Evolutionary conservation across 108 stramenopile genomes (phyloP).

Genomic region (Aurantiochytrium sp.): DNA sequence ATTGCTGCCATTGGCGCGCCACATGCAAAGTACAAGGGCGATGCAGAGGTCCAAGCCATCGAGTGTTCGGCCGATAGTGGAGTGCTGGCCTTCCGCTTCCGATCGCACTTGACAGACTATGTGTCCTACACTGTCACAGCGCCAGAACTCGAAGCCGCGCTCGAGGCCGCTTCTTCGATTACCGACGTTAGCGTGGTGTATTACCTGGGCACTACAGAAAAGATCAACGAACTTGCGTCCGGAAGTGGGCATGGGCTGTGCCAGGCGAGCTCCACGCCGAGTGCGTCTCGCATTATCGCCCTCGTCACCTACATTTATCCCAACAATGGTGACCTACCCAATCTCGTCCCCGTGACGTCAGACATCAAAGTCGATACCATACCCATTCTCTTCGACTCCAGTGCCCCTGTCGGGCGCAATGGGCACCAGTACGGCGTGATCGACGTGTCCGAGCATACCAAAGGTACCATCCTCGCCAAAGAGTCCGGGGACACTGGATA

Average conservation of each 20-base stretch:
- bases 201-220: neutral
- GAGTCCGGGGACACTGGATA: neutral
- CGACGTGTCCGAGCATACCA: neutral
- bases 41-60: neutral
- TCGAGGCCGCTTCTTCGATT: neutral
- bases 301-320: slow-evolving; percentile 8
- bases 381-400: neutral
- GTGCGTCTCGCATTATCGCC: neutral
- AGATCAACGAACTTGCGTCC: neutral
- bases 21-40: neutral
- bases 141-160: neutral
- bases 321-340: neutral
- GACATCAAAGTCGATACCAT: neutral
- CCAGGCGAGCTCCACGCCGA: neutral
- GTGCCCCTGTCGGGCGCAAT: neutral
- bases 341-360: neutral
- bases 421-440: neutral
- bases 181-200: neutral
- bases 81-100: neutral
- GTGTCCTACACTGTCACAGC: neutral
- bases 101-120: neutral
- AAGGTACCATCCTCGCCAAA: neutral
- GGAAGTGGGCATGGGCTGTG: neutral
- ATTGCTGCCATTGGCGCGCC: neutral
- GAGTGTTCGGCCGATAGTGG: neutral